Evolutionary conservation across 2,329 filamentous ascomycete genomes (phyloP), one percentile per base, ranked within the genome.

Genomic region (Rasamsonia emersonii): DNA sequence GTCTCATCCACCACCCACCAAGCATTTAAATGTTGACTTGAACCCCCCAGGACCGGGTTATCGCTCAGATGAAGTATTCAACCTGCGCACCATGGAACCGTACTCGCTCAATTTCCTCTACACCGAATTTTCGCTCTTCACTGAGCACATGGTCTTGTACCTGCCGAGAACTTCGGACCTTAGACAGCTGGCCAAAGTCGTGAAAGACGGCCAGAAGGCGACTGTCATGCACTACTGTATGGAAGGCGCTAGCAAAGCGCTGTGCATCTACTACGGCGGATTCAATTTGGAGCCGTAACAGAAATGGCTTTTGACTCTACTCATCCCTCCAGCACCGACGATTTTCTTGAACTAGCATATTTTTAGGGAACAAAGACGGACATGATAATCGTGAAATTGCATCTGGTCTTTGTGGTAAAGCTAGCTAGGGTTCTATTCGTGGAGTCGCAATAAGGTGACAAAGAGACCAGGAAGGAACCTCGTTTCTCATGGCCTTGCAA

Each of bases 161-260:
- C 67, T 98, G 11, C 91, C 93, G 1, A 72, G 93, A 37, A 91
- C 81, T 1, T 89, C 85, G 40, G 79, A 94, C 54, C 55, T 94
- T 32, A 72, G 77, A 30, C 86, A 94, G 58, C 69, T 94, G 40
- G 82, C 84, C 3, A 68, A 61, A 2, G 60, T 61, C 8, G 61
- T 62, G 2, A 50, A 59, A 3, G 56, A 62, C 4, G 64, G 58
- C 2, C 51, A 64, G 35, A 82, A 81, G 59, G 67, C 85, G 11
- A 75, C 81, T 26, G 78, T 89, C 16, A 75, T 84, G 29, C 91
- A 98, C 62, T 96, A 96, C 54, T 94, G 88, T 52, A 84, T 93
- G 64, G 71, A 82, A 46, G 86, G 86, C 9, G 83, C 83, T 5
- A 95, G 88, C 58, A 95, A 95, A 61, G 74, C 73, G 14, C 52